Conservation (phyloP, 1,284 basidiomycete genomes). For the Marasmius fiardii region DNA sequence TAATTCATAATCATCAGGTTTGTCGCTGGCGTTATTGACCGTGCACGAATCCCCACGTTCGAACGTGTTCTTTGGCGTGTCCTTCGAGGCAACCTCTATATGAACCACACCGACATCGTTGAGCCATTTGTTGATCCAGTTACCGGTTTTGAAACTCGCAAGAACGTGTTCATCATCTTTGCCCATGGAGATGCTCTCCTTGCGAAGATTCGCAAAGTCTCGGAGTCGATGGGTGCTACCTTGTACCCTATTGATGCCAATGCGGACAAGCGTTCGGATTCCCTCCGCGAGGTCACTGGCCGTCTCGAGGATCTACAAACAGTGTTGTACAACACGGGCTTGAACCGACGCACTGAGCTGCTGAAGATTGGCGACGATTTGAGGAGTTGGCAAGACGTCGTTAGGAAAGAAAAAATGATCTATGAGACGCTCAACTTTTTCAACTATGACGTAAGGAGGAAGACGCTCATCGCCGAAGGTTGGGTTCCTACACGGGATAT, state of each 20-base stretch:
- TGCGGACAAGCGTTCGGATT: constrained; percentile 87
- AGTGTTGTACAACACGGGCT: constrained; percentile 88
- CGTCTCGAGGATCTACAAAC: constrained; percentile 93
- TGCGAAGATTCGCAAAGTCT: constrained; percentile 97
- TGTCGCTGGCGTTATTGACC: constrained; percentile 95
- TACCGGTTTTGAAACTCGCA: constrained; percentile 81
- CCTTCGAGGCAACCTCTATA: constrained; percentile 96
- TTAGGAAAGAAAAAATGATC: constrained; percentile 93
- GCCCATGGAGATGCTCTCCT: constrained; percentile 94
- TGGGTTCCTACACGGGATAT: constrained; percentile 97
- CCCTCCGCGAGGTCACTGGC: constrained; percentile 84
- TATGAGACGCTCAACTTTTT: constrained; percentile 94
- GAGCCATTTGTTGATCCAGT: constrained; percentile 90
- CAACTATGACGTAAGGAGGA: constrained; percentile 90
- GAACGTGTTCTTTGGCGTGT: constrained; percentile 99
- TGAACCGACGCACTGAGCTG: constrained; percentile 84
- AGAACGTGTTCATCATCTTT: constrained; percentile 99
- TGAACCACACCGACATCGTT: constrained; percentile 97
- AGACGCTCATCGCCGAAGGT: constrained; percentile 96
- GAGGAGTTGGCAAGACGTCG: constrained; percentile 91
- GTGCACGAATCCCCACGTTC: constrained; percentile 88
- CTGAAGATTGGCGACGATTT: constrained; percentile 85
- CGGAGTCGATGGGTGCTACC: constrained; percentile 97
- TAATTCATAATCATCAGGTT: constrained; percentile 51
- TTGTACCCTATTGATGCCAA: constrained; percentile 96